Percentiles rank a stretch among this genome's conserved stretches.
Evolutionary conservation across 768 basidiomycete genomes (phyloP).

Genomic region (Auriscalpium microsporum): DNA sequence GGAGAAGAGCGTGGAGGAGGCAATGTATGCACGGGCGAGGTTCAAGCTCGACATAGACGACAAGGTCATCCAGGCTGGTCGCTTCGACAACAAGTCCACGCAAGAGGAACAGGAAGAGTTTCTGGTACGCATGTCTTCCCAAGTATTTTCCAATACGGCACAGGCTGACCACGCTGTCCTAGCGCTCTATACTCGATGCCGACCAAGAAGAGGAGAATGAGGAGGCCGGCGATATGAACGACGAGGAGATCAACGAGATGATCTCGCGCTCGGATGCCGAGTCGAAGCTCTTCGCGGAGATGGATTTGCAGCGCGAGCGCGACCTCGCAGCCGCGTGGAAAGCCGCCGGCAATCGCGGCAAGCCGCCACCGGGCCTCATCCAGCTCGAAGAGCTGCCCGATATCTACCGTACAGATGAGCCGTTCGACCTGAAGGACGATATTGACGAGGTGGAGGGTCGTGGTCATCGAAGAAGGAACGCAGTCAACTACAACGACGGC

Average conservation of each 20-base stretch:
- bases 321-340: conserved; percentile 61
- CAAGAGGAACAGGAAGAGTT: conserved; percentile 97
- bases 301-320: conserved; percentile 76
- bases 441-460: conserved; percentile 63
- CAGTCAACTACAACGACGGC: conserved; percentile 90
- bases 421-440: conserved; percentile 62
- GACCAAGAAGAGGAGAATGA: conserved; percentile 88
- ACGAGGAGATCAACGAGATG: conserved; percentile 90
- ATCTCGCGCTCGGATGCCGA: conserved; percentile 84
- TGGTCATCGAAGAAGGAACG: conserved; percentile 74
- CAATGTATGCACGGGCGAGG: conserved; percentile 90
- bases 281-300: conserved; percentile 60
- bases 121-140: conserved; percentile 45
- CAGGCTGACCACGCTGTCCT: conserved; percentile 6
- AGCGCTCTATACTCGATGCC: conserved; percentile 87
- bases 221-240: conserved; percentile 87
- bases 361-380: conserved; percentile 69
- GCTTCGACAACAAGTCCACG: conserved; percentile 97
- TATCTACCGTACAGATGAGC: conserved; percentile 81
- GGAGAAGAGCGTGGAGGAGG: conserved; percentile 96
- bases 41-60: conserved; percentile 98
- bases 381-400: conserved; percentile 85
- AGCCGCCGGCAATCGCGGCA: conserved; percentile 64
- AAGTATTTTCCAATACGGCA: not conserved
- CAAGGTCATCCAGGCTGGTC: conserved; percentile 98